These are phyloP conservation scores for Fusarium cicatricum DNA, from an alignment of 2,329 filamentous ascomycete genomes.

Conservation along the genomic window DNA sequence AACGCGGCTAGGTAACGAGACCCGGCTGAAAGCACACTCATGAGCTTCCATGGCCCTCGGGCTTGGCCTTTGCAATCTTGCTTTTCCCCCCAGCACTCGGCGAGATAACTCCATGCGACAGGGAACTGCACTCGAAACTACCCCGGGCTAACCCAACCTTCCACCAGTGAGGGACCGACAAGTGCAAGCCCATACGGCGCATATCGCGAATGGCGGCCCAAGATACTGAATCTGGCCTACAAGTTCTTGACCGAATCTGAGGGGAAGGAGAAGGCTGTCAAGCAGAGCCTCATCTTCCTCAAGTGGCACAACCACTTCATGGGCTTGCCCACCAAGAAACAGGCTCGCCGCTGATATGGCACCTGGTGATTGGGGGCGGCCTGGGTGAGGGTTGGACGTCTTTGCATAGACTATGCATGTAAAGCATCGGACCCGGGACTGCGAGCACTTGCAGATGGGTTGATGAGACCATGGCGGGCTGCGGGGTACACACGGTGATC, in stretches of 20 bases:
- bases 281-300: constrained; percentile 31
- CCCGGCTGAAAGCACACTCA: constrained; percentile 2
- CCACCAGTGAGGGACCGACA: constrained; percentile 32
- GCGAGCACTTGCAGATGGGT: constrained; percentile 10
- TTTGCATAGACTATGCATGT: no score
- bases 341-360: constrained; percentile 14
- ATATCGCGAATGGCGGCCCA: constrained; percentile 14
- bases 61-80: constrained; percentile 21
- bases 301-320: neutral
- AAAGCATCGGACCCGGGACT: neutral
- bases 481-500: constrained; percentile 26
- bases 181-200: constrained; percentile 21
- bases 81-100: constrained; percentile 14
- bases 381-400: neutral
- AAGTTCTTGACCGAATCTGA: constrained; percentile 11
- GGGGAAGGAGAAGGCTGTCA: neutral
- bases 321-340: no score
- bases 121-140: constrained; percentile 12
- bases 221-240: constrained; percentile 15
- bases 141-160: constrained; percentile 16
- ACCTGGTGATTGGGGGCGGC: constrained; percentile 17
- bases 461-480: constrained; percentile 38
- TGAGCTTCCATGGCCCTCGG: constrained; percentile 11
- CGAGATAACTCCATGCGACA: constrained; percentile 5
- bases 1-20: constrained; percentile 18